Evolutionary conservation across 2,329 filamentous ascomycete species (phyloP), one percentile per base, ranked within the genome.

Genomic region (Nannizziopsis arthrosporioides): DNA sequence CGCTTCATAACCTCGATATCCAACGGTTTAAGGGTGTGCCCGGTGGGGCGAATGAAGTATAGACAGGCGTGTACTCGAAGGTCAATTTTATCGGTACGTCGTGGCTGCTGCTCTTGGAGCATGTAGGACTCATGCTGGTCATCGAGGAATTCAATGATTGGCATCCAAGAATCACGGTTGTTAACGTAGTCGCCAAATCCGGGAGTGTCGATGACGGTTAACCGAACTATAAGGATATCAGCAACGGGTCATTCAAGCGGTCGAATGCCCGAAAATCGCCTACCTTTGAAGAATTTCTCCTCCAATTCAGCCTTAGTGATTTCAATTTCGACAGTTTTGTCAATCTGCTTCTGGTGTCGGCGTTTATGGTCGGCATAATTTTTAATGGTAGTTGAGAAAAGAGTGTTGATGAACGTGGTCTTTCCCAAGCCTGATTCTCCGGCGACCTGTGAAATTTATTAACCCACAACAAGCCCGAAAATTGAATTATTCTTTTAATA

Each of bases 281-380:
- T 75, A 95, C 90, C 90, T 80, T 98, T 98, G 84, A 98, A 98
- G 78, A 98, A 98, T 77, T 98, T 98, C 83, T 98, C 92, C 74
- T 98, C 92, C 55, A 98, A 76, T 76, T 98, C 92, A 51, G 92
- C 92, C 80, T 98, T 98, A 69, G 92, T 98, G 67, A 98, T 98
- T 72, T 98, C 92, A 61, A 98, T 98, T 76, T 98, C 93, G 57
- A 98, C 92, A 9, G 92, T 98, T 80, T 96, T 96, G 76, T 98
- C 92, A 59, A 96, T 81, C 76, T 98, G 92, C 81, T 98, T 98
- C 73, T 92, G 86, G 72, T 98, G 92, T 66, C 92, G 86, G 72
- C 88, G 85, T 79, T 94, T 94, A 80, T 98, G 90, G 72, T 98
- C 92, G 78, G 92, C 92, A 71, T 98, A 98, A 80, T 96, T 98